Conservation (phyloP, 1,284 basidiomycete species). For the Coniferiporia sulphurascens region DNA sequence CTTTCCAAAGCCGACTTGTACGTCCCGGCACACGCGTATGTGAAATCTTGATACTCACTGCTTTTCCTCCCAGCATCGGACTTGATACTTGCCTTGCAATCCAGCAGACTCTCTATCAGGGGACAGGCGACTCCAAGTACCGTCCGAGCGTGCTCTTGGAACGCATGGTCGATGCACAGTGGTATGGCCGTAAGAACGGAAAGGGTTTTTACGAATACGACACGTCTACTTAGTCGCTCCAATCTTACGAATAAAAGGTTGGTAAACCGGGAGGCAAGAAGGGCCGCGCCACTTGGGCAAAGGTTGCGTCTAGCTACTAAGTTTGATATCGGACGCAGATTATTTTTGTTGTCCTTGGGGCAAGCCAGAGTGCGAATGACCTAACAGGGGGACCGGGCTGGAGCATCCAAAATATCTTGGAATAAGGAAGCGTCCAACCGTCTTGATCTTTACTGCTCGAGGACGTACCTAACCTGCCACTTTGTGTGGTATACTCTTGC, state of each 20-base stretch:
- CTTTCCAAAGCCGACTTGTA: constrained; percentile 68
- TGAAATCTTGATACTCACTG: constrained; percentile 3
- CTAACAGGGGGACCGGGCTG: background rate
- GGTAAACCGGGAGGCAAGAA: background rate
- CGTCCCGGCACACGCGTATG: constrained; percentile 27
- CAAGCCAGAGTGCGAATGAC: background rate
- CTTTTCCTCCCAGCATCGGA: constrained; percentile 63
- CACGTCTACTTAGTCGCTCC: background rate
- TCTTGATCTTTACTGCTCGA: too few relatives aligned
- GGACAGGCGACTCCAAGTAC: constrained; percentile 95
- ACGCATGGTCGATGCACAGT: constrained; percentile 95
- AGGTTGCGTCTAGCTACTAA: background rate
- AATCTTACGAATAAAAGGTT: background rate
- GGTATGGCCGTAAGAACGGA: constrained; percentile 89
- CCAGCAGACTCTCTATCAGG: constrained; percentile 82
- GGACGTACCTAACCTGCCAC: too few relatives aligned
- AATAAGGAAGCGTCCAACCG: too few relatives aligned
- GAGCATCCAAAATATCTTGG: too few relatives aligned
- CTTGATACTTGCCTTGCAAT: constrained; percentile 90
- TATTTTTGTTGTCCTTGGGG: background rate
- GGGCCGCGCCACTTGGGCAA: background rate
- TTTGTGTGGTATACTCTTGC: too few relatives aligned
- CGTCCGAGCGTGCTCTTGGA: constrained; percentile 88
- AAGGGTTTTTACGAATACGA: constrained; percentile 84
- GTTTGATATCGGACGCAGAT: background rate